Conservation (phyloP, 2,329 filamentous ascomycete species). For the Aspergillus hortae region DNA sequence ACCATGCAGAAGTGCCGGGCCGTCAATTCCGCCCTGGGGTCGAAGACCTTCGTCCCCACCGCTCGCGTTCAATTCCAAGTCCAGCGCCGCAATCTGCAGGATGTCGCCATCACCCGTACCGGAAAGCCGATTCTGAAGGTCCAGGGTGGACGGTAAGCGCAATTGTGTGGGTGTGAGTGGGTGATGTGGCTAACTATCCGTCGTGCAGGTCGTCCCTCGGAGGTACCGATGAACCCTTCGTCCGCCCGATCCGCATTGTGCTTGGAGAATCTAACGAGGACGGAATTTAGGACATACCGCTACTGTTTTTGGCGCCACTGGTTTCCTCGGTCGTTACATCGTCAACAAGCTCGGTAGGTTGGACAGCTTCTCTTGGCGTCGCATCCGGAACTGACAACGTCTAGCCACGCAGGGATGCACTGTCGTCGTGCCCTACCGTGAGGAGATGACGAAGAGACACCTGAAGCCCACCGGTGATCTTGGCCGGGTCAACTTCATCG, state of each 20-base stretch:
- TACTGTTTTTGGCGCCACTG: conserved; percentile 96
- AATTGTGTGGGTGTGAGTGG: conserved; percentile 11
- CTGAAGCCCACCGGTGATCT: conserved; percentile 95
- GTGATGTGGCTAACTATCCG: conserved; percentile 20
- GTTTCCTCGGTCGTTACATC: conserved; percentile 93
- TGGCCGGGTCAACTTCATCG: conserved; percentile 81
- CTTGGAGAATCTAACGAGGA: conserved; percentile 24
- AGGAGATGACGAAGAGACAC: conserved; percentile 97
- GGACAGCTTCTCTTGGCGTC: background rate
- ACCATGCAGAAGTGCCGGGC: conserved; percentile 46
- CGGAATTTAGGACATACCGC: conserved; percentile 74
- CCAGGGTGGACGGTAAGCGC: conserved; percentile 76
- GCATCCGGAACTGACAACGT: conserved; percentile 32
- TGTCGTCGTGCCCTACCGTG: conserved; percentile 87
- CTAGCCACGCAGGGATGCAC: conserved; percentile 89
- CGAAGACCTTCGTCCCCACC: conserved; percentile 34
- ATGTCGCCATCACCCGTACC: conserved; percentile 90
- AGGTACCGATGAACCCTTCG: conserved; percentile 54
- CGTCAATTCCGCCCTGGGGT: conserved; percentile 39
- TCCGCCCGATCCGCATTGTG: conserved; percentile 15
- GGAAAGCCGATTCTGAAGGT: conserved; percentile 90
- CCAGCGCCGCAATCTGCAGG: conserved; percentile 59
- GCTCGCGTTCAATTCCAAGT: conserved; percentile 35
- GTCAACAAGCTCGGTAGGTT: conserved; percentile 81
- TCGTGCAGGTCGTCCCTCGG: conserved; percentile 70